Conservation (phyloP, 768 basidiomycete genomes). For the Rhizopogon roseolus region DNA sequence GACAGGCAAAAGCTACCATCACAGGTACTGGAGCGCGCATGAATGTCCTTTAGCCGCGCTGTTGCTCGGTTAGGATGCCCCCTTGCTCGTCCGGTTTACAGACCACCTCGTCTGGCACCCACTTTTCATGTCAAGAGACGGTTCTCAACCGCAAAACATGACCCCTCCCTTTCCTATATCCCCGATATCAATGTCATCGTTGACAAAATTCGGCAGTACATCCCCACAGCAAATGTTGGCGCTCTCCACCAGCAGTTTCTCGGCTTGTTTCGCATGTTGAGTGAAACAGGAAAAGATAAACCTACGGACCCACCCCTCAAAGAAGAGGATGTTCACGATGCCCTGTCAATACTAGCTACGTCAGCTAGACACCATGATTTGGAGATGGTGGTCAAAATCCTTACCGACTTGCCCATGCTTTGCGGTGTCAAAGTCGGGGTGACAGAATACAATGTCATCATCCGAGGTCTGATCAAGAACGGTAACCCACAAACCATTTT, state of each 20-base stretch:
- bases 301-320: conserved; percentile 4
- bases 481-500: conserved; percentile 40
- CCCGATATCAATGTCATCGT: neutral
- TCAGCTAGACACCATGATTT: conserved; percentile 52
- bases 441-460: conserved; percentile 44
- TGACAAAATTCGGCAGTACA: neutral
- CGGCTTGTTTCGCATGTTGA: neutral
- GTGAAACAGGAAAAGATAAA: neutral
- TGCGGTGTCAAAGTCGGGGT: conserved; percentile 42
- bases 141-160: neutral
- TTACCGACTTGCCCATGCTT: conserved; percentile 41
- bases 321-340: conserved; percentile 27
- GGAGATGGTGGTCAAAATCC: conserved; percentile 48
- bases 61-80: conserved; percentile 25
- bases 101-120: neutral
- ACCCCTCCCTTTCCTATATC: neutral
- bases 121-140: neutral
- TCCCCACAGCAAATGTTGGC: neutral
- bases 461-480: conserved; percentile 42
- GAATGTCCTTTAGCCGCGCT: conserved; percentile 54
- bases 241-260: neutral
- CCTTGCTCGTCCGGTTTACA: conserved; percentile 15
- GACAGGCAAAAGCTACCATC: conserved; percentile 5
- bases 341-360: conserved; percentile 42
- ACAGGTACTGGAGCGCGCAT: conserved; percentile 37